Base-by-base conservation (phyloP, 2,329 filamentous ascomycete species). In the Colletotrichum caudatum region DNA sequence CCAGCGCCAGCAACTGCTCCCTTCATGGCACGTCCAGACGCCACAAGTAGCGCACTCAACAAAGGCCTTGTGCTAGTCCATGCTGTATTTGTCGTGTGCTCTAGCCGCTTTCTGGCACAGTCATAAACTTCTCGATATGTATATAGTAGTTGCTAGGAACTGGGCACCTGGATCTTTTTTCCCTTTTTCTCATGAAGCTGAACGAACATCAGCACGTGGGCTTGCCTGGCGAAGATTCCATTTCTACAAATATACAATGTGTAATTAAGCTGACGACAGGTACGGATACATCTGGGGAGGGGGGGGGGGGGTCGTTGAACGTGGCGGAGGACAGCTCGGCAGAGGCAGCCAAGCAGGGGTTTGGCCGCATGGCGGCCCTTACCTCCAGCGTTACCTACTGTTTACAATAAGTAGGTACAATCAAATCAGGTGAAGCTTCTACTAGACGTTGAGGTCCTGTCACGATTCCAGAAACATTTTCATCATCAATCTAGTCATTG, bases 281-380 rank as follows among this genome's bases (percentile, higher is more conserved):
- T 64, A 48, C 46, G 46, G 46, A n/a, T 11, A 20, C 41, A n/a
- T 46, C 20, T 20, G 41, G 48, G n/a, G n/a, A 35, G 18, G 4
- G 29, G 29, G 41, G 48, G n/a, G n/a, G 46, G 18, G 4, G 29
- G 29, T 3, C 29, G 29, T 29, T 63, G 9, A n/a, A 54, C 18
- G 44, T 48, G 63, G 53, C 29, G 39, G 44, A 37, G 50, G 54
- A 66, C 39, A 66, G 60, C 51, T 48, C 37, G 39, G 54, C 35
- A 11, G 61, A 53, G n/a, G 5, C 60, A 51, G 33, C 46, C 23
- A 63, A 37, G 37, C 48, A 29, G 7, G 23, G 61, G 39, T 12
- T 11, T 20, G 37, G 33, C 29, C 29, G 53, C 29, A 33, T 20
- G 33, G 33, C 33, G 33, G 53, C 33, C 33, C 20, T 39, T 37